phyloP scores from a whole-genome alignment of 2,329 filamentous ascomycete genomes.

The Verticillium nonalfalfae region DNA sequence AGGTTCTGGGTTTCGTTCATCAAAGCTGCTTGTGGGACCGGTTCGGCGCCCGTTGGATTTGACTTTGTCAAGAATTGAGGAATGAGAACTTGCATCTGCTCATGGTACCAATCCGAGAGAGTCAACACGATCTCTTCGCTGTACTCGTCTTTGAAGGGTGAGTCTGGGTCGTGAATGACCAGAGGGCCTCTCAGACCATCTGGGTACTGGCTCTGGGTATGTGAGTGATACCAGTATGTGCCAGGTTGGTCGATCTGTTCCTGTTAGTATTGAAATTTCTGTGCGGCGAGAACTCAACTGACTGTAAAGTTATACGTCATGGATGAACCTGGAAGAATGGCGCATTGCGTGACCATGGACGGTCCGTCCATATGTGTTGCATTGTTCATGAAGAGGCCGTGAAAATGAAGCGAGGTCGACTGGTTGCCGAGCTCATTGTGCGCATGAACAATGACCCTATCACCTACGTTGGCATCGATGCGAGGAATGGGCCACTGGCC shows the following conservation, averaged over 20 bases:
- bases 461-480: constrained; percentile 57
- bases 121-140: constrained; percentile 60
- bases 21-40: constrained; percentile 61
- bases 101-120: constrained; percentile 67
- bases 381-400: constrained; percentile 64
- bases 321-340: constrained; percentile 55
- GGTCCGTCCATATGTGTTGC: constrained; percentile 68
- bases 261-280: neutral
- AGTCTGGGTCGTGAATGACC: constrained; percentile 55
- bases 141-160: constrained; percentile 50
- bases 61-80: constrained; percentile 42
- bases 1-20: constrained; percentile 63
- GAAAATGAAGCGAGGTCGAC: constrained; percentile 60
- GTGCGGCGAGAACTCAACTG: constrained; percentile 8
- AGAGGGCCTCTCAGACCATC: constrained; percentile 62
- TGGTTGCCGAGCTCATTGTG: constrained; percentile 56
- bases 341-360: constrained; percentile 58
- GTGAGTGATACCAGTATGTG: constrained; percentile 77
- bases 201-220: constrained; percentile 61
- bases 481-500: constrained; percentile 66
- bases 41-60: constrained; percentile 54
- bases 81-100: constrained; percentile 41
- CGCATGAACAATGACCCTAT: constrained; percentile 52
- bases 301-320: constrained; percentile 68
- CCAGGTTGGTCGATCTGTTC: constrained; percentile 56